phyloP scores from a whole-genome alignment of 2,329 filamentous ascomycete genomes.

The Diaporthe aspalathi region DNA sequence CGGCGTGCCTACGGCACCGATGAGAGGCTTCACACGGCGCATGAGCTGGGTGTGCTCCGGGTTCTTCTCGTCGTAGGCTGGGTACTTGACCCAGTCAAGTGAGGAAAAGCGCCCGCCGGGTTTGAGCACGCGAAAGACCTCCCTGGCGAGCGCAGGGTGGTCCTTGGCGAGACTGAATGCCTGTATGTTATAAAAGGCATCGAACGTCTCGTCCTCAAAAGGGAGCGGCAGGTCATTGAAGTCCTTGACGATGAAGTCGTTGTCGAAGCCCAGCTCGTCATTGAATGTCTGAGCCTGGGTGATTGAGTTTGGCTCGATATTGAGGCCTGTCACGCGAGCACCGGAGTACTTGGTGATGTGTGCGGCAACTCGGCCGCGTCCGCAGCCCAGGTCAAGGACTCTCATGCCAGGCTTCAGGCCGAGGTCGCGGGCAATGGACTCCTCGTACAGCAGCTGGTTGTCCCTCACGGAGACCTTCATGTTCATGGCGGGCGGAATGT shows the following conservation, averaged over 20 bases:
- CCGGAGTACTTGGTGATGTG: slow-evolving; percentile 63
- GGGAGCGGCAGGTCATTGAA: slow-evolving; percentile 64
- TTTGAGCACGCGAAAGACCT: slow-evolving; percentile 61
- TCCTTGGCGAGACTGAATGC: slow-evolving; percentile 66
- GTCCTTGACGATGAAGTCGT: slow-evolving; percentile 62
- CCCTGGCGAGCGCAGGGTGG: slow-evolving; percentile 57
- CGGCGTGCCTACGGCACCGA: slow-evolving; percentile 65
- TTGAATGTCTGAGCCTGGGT: slow-evolving; percentile 59
- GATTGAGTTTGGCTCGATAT: slow-evolving; percentile 66
- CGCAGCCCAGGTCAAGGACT: slow-evolving; percentile 64
- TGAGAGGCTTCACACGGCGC: slow-evolving; percentile 65
- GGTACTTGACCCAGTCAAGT: slow-evolving; percentile 65
- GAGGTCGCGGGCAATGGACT: slow-evolving; percentile 60
- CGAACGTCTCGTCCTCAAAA: slow-evolving; percentile 60
- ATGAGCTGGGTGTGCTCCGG: slow-evolving; percentile 62
- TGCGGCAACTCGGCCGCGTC: slow-evolving; percentile 63
- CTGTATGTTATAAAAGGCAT: slow-evolving; percentile 69
- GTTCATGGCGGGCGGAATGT: slow-evolving; percentile 66
- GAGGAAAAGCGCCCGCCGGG: slow-evolving; percentile 62
- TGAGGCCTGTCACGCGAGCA: slow-evolving; percentile 61
- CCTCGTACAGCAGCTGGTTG: slow-evolving; percentile 65
- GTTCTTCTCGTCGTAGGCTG: slow-evolving; percentile 59
- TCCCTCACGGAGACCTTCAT: slow-evolving; percentile 60
- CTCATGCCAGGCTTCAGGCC: slow-evolving; percentile 57
- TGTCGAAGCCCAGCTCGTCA: slow-evolving; percentile 54